phyloP scores from a whole-genome alignment of 2,329 filamentous ascomycete genomes.

The Fragosphaeria purpurea region DNA sequence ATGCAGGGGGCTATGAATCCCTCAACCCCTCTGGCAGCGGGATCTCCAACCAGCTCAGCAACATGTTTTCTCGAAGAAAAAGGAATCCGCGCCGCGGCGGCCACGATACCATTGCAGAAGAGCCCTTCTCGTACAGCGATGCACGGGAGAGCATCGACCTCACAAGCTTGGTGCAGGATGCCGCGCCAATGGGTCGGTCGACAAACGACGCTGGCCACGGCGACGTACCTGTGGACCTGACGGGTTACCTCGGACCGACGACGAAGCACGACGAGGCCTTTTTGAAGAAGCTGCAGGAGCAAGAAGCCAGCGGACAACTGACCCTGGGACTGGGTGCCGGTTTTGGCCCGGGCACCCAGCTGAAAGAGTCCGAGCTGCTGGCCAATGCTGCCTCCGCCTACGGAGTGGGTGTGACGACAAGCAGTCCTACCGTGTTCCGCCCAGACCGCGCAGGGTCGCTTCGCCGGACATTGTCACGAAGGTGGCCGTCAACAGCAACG shows the following conservation, averaged over 20 bases:
- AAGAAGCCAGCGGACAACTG: slow-evolving; percentile 44
- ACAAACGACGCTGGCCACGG: slow-evolving; percentile 12
- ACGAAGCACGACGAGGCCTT: slow-evolving; percentile 35
- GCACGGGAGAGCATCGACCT: slow-evolving; percentile 21
- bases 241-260: slow-evolving; percentile 35
- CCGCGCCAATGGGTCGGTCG: slow-evolving; percentile 27
- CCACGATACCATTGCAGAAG: slow-evolving; percentile 24
- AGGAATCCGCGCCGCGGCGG: slow-evolving; percentile 7
- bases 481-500: not conserved
- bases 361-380: slow-evolving; percentile 42
- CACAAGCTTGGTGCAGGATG: slow-evolving; percentile 28
- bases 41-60: slow-evolving; percentile 4
- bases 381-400: slow-evolving; percentile 17
- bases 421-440: not conserved
- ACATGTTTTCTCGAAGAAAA: slow-evolving; percentile 4
- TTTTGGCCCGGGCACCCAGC: slow-evolving; percentile 34
- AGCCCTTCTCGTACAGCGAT: slow-evolving; percentile 17
- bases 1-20: not conserved
- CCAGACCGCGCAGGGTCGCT: slow-evolving; percentile 1
- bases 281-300: slow-evolving; percentile 33
- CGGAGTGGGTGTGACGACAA: not conserved
- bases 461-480: slow-evolving; percentile 10
- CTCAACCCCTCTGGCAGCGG: not conserved
- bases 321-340: slow-evolving; percentile 50
- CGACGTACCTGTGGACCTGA: slow-evolving; percentile 33